Evolutionary conservation across 108 stramenopile species (phyloP).

Genomic region (Craspedostauros australis): DNA sequence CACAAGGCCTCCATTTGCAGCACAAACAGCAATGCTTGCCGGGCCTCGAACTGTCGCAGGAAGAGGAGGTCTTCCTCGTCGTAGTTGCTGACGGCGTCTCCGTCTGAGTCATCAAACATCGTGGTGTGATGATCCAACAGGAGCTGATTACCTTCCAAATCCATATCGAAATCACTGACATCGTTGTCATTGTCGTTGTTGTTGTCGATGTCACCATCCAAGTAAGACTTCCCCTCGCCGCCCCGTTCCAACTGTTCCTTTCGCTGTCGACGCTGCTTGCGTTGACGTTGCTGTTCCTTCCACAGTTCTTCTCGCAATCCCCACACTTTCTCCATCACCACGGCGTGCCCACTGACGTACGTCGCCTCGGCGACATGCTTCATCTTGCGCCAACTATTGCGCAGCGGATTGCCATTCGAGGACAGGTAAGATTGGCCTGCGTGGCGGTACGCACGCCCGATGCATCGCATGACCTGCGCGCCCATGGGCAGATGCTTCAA

Average conservation of each 20-base stretch:
- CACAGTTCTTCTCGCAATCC: constrained; percentile 15
- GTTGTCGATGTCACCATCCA: constrained; percentile 16
- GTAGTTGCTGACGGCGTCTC: constrained; percentile 5
- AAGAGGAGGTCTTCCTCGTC: constrained; percentile 44
- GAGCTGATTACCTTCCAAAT: not conserved
- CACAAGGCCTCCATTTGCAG: constrained; percentile 76
- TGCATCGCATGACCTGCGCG: constrained; percentile 69
- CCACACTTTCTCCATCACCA: constrained; percentile 39
- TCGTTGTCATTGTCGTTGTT: constrained; percentile 7
- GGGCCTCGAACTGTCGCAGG: constrained; percentile 36
- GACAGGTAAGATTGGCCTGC: constrained; percentile 41
- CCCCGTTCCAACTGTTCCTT: not conserved
- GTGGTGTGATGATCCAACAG: not conserved
- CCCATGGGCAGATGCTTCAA: constrained; percentile 63
- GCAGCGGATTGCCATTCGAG: constrained; percentile 14
- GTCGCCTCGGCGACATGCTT: constrained; percentile 45
- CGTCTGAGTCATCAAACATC: not conserved
- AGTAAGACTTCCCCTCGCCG: constrained; percentile 1
- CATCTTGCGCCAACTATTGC: constrained; percentile 40
- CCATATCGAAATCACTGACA: not conserved
- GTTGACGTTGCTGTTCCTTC: constrained; percentile 7
- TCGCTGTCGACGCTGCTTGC: constrained; percentile 2
- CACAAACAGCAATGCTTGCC: constrained; percentile 46
- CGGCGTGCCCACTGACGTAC: constrained; percentile 39
- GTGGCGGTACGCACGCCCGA: constrained; percentile 69